Evolutionary conservation across 306 rosid genomes (phyloP).

Genomic region (Styphnolobium japonicum): DNA sequence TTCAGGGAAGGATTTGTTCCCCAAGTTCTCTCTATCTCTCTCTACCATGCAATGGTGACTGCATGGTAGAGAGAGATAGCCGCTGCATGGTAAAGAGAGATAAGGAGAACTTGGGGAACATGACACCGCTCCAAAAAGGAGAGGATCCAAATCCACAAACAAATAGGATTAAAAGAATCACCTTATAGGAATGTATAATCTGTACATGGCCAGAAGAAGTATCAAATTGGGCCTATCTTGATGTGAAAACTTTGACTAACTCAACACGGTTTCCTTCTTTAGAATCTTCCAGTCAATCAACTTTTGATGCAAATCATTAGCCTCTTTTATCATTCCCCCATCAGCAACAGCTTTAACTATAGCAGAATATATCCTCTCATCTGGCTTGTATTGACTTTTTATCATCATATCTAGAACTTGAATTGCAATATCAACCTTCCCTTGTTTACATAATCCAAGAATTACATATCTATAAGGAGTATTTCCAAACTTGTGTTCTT

Average conservation of each 20-base stretch:
- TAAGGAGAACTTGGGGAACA: not conserved
- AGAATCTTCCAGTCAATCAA: constrained; percentile 62
- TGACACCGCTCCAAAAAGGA: not conserved
- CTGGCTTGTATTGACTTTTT: constrained; percentile 53
- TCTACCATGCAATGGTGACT: not conserved
- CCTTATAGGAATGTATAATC: no score
- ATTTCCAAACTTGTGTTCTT: constrained; percentile 37
- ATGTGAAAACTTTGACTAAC: constrained; percentile 20
- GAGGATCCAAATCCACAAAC: constrained; percentile 7
- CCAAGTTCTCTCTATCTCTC: not conserved
- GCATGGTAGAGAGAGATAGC: no score
- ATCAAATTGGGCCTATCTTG: constrained; percentile 26
- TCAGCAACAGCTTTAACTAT: constrained; percentile 61
- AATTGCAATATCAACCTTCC: constrained; percentile 63
- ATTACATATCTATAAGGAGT: constrained; percentile 55
- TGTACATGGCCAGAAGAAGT: no score
- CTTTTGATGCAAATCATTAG: constrained; percentile 59
- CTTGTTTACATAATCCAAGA: constrained; percentile 60
- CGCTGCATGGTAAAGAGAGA: not conserved
- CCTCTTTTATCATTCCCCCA: constrained; percentile 75
- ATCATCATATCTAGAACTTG: constrained; percentile 78
- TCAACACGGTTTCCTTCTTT: constrained; percentile 30
- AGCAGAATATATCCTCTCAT: constrained; percentile 45
- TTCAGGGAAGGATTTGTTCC: not conserved
- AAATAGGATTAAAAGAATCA: constrained; percentile 10